Evolutionary conservation across 441 rosid genomes (phyloP).

Genomic region (Gossypium trilobum): DNA sequence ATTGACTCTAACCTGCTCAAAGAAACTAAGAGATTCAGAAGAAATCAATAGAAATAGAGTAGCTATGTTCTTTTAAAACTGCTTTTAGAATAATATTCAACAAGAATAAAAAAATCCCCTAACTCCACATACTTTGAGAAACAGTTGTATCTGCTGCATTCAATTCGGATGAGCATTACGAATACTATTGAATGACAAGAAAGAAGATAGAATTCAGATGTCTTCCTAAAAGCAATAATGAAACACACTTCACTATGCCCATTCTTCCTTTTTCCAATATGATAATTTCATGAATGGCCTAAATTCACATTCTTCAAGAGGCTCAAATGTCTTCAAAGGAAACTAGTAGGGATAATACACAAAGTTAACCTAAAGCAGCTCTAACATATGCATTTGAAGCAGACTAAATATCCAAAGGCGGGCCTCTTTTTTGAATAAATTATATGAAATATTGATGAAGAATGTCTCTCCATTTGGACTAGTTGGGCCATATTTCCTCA

Average conservation of each 20-base stretch:
- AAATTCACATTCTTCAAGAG: neutral
- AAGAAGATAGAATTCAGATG: neutral
- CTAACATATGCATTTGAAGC: neutral
- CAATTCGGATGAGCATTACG: neutral
- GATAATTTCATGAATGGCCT: neutral
- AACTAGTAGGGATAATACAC: neutral
- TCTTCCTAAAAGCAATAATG: neutral
- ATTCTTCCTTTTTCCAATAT: neutral
- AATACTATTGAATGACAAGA: neutral
- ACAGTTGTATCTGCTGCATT: neutral
- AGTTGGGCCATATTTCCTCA: neutral
- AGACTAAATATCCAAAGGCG: neutral
- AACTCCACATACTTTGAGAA: neutral
- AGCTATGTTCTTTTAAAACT: neutral
- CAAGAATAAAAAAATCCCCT: neutral
- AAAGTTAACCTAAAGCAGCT: neutral
- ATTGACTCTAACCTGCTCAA: constrained; percentile 76
- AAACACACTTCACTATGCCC: neutral
- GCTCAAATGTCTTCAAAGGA: neutral
- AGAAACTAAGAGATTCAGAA: constrained; percentile 15
- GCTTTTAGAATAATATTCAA: neutral
- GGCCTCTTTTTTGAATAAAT: neutral
- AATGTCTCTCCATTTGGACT: neutral
- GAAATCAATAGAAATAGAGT: neutral
- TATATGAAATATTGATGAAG: neutral